Base-by-base conservation (phyloP, 1,284 basidiomycete genomes). In the Leccinum brunneo-olivaceum region DNA sequence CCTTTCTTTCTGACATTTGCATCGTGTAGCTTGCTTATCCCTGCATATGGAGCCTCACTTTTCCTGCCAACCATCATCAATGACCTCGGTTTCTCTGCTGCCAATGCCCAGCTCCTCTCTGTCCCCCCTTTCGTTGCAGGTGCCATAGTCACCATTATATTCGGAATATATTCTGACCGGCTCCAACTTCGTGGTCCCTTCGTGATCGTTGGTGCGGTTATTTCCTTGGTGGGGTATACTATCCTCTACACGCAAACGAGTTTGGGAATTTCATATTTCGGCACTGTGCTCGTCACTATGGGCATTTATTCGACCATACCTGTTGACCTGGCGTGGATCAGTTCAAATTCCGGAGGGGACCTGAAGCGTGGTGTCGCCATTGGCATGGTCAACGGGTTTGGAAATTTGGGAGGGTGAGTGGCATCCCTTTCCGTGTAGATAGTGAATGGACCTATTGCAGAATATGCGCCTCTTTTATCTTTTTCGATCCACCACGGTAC, bases 11-110 rank as follows among this genome's bases (percentile, higher is more conserved):
- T 34, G 34, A 42, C 15, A 47, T 45, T 50, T 47, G 50, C 12
- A 4, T 19, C 9, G 16, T 9, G 15, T 39, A 63, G 71, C 15
- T 42, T 71, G 27, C 61, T 77, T 36, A 63, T 73, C 45, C 71
- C 77, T 10, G 64, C 74, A 20, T 79, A 78, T 51, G 71, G 72
- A n/a, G 70, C 79, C 50, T 69, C 77, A 10, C 64, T 79, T 24
- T 80, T 79, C 50, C 65, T 66, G 1, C 76, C 74, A 1, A 74
- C 70, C 1, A 76, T 78, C 51, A 69, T 78, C 44, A 62, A 67
- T n/a, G 61, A 69, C 41, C 62, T 77, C 6, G 74, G 76, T 4
- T 81, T 68, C 63, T 65, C 68, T 4, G 71, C 76, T 21, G 69
- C 74, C 0, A 57, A 65, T 21, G 33, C 33, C 8, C 33, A 34